Conservation (phyloP, 495 filamentous ascomycete genomes). For the Monascus purpureus region DNA sequence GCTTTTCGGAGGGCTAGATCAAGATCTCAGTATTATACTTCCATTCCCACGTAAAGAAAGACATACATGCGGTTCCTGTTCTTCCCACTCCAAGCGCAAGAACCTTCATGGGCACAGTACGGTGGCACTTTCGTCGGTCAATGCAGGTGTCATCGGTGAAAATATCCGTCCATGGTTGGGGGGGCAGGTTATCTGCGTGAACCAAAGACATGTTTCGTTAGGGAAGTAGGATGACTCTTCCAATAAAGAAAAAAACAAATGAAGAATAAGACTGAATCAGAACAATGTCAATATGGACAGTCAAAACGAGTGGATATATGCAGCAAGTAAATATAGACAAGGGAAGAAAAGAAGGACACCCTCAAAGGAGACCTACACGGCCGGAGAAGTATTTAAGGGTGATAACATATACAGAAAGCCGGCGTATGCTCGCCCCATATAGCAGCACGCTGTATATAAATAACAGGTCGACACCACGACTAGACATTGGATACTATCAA, state of each 20-base stretch:
- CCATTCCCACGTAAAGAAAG: not conserved
- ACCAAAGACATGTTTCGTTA: constrained; percentile 25
- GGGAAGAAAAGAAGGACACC: not conserved
- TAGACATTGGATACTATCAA: too few relatives aligned
- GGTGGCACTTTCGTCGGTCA: constrained; percentile 45
- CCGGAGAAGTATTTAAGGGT: too few relatives aligned
- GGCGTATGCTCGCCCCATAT: too few relatives aligned
- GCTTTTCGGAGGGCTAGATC: constrained; percentile 41
- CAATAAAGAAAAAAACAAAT: constrained; percentile 1
- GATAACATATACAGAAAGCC: too few relatives aligned
- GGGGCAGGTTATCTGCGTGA: constrained; percentile 30
- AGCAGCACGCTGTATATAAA: too few relatives aligned
- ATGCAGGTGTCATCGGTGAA: constrained; percentile 47
- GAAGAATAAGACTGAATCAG: too few relatives aligned
- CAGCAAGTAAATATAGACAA: constrained; percentile 2
- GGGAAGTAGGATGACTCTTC: not conserved
- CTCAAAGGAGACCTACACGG: too few relatives aligned
- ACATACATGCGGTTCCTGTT: constrained; percentile 55
- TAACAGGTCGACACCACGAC: too few relatives aligned
- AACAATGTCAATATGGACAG: too few relatives aligned
- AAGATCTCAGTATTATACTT: constrained; percentile 6
- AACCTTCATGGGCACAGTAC: constrained; percentile 53
- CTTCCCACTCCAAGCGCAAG: constrained; percentile 47
- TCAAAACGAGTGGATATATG: too few relatives aligned
- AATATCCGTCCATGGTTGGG: constrained; percentile 29